phyloP scores from a whole-genome alignment of 1,139 yeast genomes.

The Saccharomycopsis crataegensis region DNA sequence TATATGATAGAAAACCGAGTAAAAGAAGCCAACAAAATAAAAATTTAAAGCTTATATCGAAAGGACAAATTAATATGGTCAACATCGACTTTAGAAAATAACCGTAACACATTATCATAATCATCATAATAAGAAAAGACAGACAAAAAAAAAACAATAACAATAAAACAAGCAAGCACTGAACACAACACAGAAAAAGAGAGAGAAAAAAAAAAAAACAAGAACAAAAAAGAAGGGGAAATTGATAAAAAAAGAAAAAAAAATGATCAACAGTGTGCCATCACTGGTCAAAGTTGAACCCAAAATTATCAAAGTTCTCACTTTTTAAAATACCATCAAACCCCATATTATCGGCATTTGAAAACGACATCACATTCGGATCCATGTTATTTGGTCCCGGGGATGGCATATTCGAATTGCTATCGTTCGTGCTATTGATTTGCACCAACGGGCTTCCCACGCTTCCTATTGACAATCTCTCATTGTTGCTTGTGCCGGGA shows the following conservation, averaged over 20 bases:
- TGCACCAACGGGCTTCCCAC: neutral
- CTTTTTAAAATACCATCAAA: conserved; percentile 2
- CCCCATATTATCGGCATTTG: neutral
- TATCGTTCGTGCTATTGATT: neutral
- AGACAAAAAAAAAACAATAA: no score
- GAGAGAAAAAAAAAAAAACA: neutral
- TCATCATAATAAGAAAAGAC: no score
- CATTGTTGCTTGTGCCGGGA: neutral
- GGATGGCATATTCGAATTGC: neutral
- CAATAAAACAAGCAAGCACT: no score
- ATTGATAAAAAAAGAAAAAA: neutral
- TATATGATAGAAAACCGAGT: no score
- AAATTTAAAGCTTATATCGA: no score
- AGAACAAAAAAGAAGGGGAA: neutral
- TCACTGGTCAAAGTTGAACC: neutral
- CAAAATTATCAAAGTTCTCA: conserved; percentile 1
- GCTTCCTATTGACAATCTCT: no score
- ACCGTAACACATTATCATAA: no score
- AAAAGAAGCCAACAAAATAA: no score
- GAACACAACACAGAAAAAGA: neutral
- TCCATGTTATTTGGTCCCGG: neutral
- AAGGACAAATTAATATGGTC: no score
- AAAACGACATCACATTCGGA: neutral
- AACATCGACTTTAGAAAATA: no score
- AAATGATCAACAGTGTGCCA: neutral